These are phyloP conservation scores for Termitomyces eurrhizus DNA, from an alignment of 768 basidiomycete genomes.

Conservation along the genomic window DNA sequence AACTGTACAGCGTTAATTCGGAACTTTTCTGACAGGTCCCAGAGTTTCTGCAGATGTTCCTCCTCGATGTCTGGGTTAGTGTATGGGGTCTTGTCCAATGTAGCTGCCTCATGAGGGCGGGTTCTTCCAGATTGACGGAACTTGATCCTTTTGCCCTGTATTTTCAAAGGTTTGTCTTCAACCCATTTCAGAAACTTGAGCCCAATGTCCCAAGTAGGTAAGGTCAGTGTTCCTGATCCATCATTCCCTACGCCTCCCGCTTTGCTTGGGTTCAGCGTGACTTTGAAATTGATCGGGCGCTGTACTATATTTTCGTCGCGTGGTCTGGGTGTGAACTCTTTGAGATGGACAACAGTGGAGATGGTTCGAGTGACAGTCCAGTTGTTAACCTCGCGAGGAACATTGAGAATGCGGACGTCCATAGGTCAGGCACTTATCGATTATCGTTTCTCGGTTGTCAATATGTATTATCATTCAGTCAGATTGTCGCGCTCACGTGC, in stretches of 20 bases:
- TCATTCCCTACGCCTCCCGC: slow-evolving; percentile 52
- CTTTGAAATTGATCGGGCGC: slow-evolving; percentile 53
- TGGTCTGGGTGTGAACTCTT: slow-evolving; percentile 38
- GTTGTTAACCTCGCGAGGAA: slow-evolving; percentile 40
- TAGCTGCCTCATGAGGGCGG: slow-evolving; percentile 21
- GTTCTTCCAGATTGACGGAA: slow-evolving; percentile 20
- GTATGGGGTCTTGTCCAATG: slow-evolving; percentile 52
- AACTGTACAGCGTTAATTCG: slow-evolving; percentile 65
- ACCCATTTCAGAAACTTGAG: slow-evolving; percentile 44
- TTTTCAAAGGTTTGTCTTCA: slow-evolving; percentile 35
- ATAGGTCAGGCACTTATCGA: slow-evolving; percentile 21
- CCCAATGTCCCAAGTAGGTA: slow-evolving; percentile 37
- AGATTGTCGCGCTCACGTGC: neutral
- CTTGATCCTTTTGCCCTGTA: slow-evolving; percentile 39
- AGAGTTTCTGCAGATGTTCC: slow-evolving; percentile 40
- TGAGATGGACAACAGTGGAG: slow-evolving; percentile 52
- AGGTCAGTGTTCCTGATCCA: slow-evolving; percentile 40
- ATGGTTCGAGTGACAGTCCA: slow-evolving; percentile 58
- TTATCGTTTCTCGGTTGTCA: neutral
- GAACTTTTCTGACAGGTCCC: slow-evolving; percentile 41
- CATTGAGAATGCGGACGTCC: slow-evolving; percentile 32
- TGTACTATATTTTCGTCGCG: slow-evolving; percentile 26
- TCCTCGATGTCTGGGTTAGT: slow-evolving; percentile 51
- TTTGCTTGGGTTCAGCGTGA: slow-evolving; percentile 46
- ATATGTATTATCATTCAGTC: neutral